Evolutionary conservation across 2,329 filamentous ascomycete genomes (phyloP), one percentile per base, ranked within the genome.

Genomic region (Fusarium oxysporum): DNA sequence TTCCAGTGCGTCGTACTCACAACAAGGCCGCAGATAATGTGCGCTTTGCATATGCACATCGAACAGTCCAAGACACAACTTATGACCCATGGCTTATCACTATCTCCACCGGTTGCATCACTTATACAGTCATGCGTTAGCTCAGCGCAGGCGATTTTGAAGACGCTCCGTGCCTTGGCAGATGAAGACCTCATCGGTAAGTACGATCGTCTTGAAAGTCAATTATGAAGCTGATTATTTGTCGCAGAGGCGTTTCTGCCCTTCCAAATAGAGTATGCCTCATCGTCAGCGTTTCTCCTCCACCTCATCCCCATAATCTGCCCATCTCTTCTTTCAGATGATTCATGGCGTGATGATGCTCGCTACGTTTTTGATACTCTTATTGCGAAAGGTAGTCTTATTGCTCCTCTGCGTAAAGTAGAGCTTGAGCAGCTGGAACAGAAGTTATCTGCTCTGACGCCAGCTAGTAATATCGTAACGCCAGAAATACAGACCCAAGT

Each of bases 241-340:
- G 1, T 2, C 10, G 5, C 5, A 51, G 76, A 77, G 44, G 80
- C 82, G 4, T 84, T 84, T 16, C 30, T 84, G 4, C 82, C 82
- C 0, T 84, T 84, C 17, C 82, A 84, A 47, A 78, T 84, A 16
- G 82, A 84, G 63, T 82, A 83, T 41, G 82, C 83, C 10, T 84
- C 81, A 12, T 83, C 82, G 1, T 84, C 82, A 4, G 81, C 82
- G 0, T 83, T 84, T 40, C 77, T 84, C 3, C 78, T 84, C 5
- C 79, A 82, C 21, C 74, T 84, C 0, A 79, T 84, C 8, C 75
- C 73, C 4, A 70, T 77, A 3, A 76, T 80, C 9, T 80, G 78
- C n/a, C 82, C 82, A 1, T 78, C 77, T 0, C 74, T 84, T 4
- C 77, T 84, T 0, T 76, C 78, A 1, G 80, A 81, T 25, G 72